Evolutionary conservation across 73 alveolate species (phyloP), one percentile per base, ranked within the genome.

Genomic region (Stentor roeselii): DNA sequence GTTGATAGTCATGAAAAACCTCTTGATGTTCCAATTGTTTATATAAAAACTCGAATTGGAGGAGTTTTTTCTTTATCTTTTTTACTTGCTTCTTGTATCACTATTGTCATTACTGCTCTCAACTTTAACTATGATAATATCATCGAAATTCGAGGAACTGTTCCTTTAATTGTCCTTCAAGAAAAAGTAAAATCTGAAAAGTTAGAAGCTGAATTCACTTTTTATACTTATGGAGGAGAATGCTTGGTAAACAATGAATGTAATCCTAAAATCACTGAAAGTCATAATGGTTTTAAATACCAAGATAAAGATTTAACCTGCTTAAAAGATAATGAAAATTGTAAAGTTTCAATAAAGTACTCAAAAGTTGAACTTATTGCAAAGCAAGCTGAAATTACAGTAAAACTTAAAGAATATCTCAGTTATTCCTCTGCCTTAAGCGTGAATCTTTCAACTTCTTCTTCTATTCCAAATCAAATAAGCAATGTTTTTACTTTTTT

Each of bases 151-250:
- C 21, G 34, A 67, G 37, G 15, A 21, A 15, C 34, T 0, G 80
- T 21, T 1, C 80, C 80, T 30, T n/a, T 67, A 21, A 21, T 67
- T 21, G 11, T 40, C 1, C 34, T 67, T 27, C 42, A 67, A 67
- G 37, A 67, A 21, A 40, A 67, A 1, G 11, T 32, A 15, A 21
- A 27, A 21, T 27, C 80, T 67, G 50, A 32, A 21, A 21, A n/a
- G 11, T 14, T 67, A 27, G 11, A 30, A 27, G 2, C 34, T 0
- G 34, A 30, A 27, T 27, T n/a, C 41, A 67, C 80, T 30, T 67
- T 67, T 67, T 67, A 1, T 67, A 21, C 11, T 27, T 67, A 67
- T 67, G 80, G 80, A 2, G 80, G 80, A 30, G 37, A 67, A 15
- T 67, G 80, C 34, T 11, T 50, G 67, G 21, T 50, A n/a, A n/a